A percentile compares a stretch with the other conserved stretches of the same genome.
These are phyloP conservation scores for Termitomyces sp. DNA, from an alignment of 768 basidiomycete genomes.

Conservation along the genomic window DNA sequence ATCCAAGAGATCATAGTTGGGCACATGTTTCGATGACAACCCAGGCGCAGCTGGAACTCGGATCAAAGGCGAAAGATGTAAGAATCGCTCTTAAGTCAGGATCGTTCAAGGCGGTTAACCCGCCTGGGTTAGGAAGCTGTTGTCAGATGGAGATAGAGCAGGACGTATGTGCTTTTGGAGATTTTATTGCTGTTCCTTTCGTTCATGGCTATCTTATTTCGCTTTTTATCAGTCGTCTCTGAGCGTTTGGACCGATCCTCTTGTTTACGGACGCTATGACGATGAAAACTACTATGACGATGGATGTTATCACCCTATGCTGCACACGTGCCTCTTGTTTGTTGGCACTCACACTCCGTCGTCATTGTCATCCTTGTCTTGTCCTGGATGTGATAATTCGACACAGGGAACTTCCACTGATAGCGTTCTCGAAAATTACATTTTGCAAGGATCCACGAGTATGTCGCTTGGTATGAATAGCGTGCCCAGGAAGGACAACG, in stretches of 20 bases:
- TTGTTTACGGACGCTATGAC: not conserved
- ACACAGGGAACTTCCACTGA: no score
- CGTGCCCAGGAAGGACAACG: no score
- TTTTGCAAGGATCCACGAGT: no score
- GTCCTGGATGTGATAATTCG: not conserved
- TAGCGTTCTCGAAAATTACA: no score
- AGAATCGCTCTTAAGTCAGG: not conserved
- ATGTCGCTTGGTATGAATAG: no score
- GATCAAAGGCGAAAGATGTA: slow-evolving; percentile 1
- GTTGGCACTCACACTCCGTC: not conserved
- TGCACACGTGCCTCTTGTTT: not conserved
- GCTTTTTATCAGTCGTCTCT: not conserved
- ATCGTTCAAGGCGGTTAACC: not conserved
- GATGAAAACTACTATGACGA: not conserved
- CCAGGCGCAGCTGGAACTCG: not conserved
- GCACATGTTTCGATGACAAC: not conserved
- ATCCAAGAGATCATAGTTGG: not conserved
- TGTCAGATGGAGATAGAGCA: not conserved
- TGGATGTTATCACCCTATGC: not conserved
- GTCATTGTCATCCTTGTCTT: not conserved
- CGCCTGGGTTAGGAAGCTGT: not conserved
- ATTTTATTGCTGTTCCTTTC: not conserved
- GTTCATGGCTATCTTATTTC: not conserved
- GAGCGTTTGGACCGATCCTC: not conserved
- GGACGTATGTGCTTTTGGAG: not conserved